Base-by-base conservation (phyloP, 2,329 filamentous ascomycete species). In the Onygena corvina region DNA sequence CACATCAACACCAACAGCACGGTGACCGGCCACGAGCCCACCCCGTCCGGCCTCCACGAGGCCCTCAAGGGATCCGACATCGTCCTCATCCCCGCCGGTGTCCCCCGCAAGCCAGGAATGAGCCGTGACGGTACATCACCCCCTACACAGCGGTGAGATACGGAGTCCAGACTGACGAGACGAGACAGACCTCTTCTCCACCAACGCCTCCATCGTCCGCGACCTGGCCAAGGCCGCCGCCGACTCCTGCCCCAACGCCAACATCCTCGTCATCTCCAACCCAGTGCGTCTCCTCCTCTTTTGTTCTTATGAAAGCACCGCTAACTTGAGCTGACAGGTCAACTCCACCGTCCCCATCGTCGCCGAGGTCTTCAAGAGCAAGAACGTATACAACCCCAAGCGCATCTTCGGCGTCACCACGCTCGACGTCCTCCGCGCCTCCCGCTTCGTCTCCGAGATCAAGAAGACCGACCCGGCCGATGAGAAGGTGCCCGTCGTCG, bases 341-440 rank as follows among this genome's bases (percentile, higher is more conserved):
- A 98, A 98, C 87, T 95, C 88, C 62, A 98, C 92, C 66, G 92
- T 98, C 64, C 92, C 92, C 69, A 98, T 98, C 74, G 83, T 83
- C 67, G 83, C 87, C 68, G 92, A 96, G 80, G 82, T 96, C 68
- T 94, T 89, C 86, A 96, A 96, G 84, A 74, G 79, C 69, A 78
- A 75, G 62, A 88, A 88, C 60, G 90, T 96, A 76, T 98, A 95
- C 83, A 90, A 98, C 82, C 89, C 92, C 71, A 93, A 93, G 83
- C 86, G 86, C 66, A 86, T 98, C 62, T 98, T 98, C 75, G 92
- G 92, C 77, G 92, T 98, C 67, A 98, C 92, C 74, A 96, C 92
- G 65, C 88, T 98, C 65, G 92, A 98, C 65, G 89, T 96, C 58
- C 92, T 98, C 72, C 92, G 92, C 68, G 90, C 92, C 65, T 89